Evolutionary conservation across 2,329 filamentous ascomycete species (phyloP).

Genomic region (Ophiocordyceps camponoti-rufipedis): DNA sequence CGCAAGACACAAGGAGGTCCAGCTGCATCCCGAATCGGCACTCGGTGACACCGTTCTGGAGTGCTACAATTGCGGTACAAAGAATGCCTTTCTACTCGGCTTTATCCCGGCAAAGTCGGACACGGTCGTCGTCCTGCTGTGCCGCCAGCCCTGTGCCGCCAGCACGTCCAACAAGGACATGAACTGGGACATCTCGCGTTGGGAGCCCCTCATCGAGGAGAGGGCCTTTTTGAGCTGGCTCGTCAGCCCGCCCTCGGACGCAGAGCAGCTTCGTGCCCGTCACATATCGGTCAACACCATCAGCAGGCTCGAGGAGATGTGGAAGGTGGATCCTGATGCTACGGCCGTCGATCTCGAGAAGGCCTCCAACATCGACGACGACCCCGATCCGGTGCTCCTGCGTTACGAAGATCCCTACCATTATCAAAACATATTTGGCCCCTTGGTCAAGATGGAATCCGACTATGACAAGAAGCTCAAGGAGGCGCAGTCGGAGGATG

Average conservation of each 20-base stretch:
- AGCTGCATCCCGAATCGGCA: slow-evolving; percentile 81
- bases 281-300: slow-evolving; percentile 91
- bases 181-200: slow-evolving; percentile 97
- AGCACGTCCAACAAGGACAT: slow-evolving; percentile 96
- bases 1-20: slow-evolving; percentile 95
- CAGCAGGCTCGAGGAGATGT: slow-evolving; percentile 90
- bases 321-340: slow-evolving; percentile 85
- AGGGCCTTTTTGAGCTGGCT: slow-evolving; percentile 91
- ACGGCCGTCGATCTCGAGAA: slow-evolving; percentile 88
- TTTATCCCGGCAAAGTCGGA: slow-evolving; percentile 99
- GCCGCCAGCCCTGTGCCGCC: slow-evolving; percentile 87
- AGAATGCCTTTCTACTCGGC: slow-evolving; percentile 92
- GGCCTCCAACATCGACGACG: slow-evolving; percentile 79
- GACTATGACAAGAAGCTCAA: slow-evolving; percentile 99
- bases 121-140: slow-evolving; percentile 90
- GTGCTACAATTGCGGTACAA: slow-evolving; percentile 99
- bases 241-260: slow-evolving; percentile 72
- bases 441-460: slow-evolving; percentile 95
- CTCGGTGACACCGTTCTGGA: slow-evolving; percentile 92
- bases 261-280: slow-evolving; percentile 86
- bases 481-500: slow-evolving; percentile 93
- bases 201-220: slow-evolving; percentile 95
- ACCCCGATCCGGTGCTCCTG: slow-evolving; percentile 78
- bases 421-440: slow-evolving; percentile 97
- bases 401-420: slow-evolving; percentile 96